Evolutionary conservation across 2,329 filamentous ascomycete genomes (phyloP).

Genomic region (Pestalotiopsis sp.): DNA sequence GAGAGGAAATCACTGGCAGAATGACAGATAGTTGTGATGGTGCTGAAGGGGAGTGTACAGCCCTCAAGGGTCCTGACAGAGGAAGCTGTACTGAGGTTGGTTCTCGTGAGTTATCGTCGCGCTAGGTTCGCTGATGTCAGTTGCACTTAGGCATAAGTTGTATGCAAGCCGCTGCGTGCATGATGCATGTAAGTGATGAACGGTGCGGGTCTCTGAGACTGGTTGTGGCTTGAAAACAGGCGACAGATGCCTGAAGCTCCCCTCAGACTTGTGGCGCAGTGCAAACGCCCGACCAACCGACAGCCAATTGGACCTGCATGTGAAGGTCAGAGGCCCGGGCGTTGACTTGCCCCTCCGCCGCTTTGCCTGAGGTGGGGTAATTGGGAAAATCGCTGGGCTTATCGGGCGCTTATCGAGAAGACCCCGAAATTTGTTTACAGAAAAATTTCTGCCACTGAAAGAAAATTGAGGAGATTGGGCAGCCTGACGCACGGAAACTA

Average conservation of each 20-base stretch:
- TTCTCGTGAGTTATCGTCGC: too few relatives aligned
- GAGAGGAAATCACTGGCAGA: background rate
- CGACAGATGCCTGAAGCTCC: background rate
- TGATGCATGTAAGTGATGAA: background rate
- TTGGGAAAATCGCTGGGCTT: slow-evolving; percentile 4
- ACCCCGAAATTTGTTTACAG: slow-evolving; percentile 13
- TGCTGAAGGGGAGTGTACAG: background rate
- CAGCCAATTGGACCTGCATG: background rate
- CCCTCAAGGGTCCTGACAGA: background rate
- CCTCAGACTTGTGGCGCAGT: background rate
- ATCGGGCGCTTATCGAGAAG: slow-evolving; percentile 12
- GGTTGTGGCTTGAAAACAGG: background rate
- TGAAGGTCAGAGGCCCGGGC: background rate
- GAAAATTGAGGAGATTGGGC: slow-evolving; percentile 16
- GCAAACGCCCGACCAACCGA: background rate
- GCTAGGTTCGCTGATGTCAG: too few relatives aligned
- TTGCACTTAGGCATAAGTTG: too few relatives aligned
- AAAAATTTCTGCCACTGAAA: slow-evolving; percentile 11
- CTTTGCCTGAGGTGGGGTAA: slow-evolving; percentile 5
- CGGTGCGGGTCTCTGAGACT: background rate
- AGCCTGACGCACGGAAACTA: background rate
- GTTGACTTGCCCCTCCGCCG: slow-evolving; percentile 1
- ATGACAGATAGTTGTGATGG: background rate
- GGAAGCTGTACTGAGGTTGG: too few relatives aligned
- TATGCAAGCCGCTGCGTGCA: too few relatives aligned